Percentiles rank a stretch among this genome's conserved stretches.
Conservation (phyloP, 257 asterid genomes). For the Nicotiana attenuata region DNA sequence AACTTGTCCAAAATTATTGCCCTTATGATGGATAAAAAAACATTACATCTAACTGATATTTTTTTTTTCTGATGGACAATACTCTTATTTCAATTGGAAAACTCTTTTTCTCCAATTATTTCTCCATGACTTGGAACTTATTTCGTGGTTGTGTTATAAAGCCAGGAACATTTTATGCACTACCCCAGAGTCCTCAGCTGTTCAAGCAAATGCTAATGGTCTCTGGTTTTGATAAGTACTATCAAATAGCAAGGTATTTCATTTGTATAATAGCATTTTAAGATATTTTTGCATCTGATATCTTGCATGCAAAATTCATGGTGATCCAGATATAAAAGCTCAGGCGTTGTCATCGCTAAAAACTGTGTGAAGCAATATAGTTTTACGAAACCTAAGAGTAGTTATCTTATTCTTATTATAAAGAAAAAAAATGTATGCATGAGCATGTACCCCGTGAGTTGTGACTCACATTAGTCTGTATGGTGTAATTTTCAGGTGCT, state of each 20-base stretch:
- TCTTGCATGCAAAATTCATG: background rate
- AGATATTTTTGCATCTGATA: background rate
- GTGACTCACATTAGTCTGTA: background rate
- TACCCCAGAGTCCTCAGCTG: constrained; percentile 99
- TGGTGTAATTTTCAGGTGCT: constrained; percentile 52
- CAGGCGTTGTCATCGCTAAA: background rate
- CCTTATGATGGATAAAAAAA: background rate
- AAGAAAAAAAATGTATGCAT: background rate
- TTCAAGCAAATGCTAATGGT: constrained; percentile 99
- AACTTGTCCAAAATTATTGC: too few relatives aligned
- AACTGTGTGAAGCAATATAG: background rate
- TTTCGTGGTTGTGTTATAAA: constrained; percentile 39
- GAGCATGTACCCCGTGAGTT: background rate
- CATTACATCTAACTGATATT: background rate
- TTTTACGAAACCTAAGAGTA: background rate
- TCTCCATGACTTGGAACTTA: constrained; percentile 25
- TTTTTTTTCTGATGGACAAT: background rate
- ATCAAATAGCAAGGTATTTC: constrained; percentile 90
- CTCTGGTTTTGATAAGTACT: constrained; percentile 86
- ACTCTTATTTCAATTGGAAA: background rate
- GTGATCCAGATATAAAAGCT: background rate
- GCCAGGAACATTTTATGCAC: constrained; percentile 96
- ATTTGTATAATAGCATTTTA: background rate
- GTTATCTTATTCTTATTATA: constrained; percentile 3
- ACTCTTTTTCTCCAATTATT: constrained; percentile 13